Conservation (phyloP, 768 basidiomycete species). For the Auriscalpium vulgare region DNA sequence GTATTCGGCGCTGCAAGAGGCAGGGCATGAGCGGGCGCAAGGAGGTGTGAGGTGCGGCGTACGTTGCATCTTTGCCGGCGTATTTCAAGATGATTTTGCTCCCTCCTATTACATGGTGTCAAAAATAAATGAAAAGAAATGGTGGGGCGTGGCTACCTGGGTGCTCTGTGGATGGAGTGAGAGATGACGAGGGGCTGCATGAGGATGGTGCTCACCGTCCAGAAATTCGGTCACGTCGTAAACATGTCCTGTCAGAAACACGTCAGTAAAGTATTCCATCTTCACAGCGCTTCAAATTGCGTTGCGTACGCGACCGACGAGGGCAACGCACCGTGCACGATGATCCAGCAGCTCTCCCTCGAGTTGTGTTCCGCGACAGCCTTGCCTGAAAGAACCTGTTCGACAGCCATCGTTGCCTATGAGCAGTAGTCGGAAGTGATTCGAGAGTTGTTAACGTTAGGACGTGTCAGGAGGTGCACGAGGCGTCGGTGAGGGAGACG, state of each 20-base stretch:
- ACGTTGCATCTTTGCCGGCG: slow-evolving; percentile 45
- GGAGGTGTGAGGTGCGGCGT: not conserved
- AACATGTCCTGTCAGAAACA: slow-evolving; percentile 25
- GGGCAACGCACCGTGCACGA: slow-evolving; percentile 9
- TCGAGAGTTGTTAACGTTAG: too few relatives aligned
- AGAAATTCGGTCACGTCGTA: slow-evolving; percentile 39
- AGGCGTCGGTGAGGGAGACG: too few relatives aligned
- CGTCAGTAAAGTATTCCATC: not conserved
- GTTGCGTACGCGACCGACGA: too few relatives aligned
- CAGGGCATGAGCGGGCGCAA: not conserved
- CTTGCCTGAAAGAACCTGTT: slow-evolving; percentile 7
- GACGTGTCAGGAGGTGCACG: too few relatives aligned
- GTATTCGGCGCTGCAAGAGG: slow-evolving; percentile 42
- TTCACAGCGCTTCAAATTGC: too few relatives aligned
- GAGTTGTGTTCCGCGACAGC: slow-evolving; percentile 11
- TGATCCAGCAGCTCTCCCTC: slow-evolving; percentile 15
- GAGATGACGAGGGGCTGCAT: not conserved
- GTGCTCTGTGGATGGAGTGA: slow-evolving; percentile 3
- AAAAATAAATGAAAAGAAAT: not conserved
- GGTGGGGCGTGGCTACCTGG: slow-evolving; percentile 4
- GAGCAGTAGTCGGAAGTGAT: too few relatives aligned
- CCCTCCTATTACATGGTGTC: slow-evolving; percentile 27
- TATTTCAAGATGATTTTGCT: slow-evolving; percentile 45
- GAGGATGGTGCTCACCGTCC: slow-evolving; percentile 19
- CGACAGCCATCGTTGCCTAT: not conserved